Base-by-base conservation (phyloP, 2,329 filamentous ascomycete genomes). In the Zasmidium citrigriseum region DNA sequence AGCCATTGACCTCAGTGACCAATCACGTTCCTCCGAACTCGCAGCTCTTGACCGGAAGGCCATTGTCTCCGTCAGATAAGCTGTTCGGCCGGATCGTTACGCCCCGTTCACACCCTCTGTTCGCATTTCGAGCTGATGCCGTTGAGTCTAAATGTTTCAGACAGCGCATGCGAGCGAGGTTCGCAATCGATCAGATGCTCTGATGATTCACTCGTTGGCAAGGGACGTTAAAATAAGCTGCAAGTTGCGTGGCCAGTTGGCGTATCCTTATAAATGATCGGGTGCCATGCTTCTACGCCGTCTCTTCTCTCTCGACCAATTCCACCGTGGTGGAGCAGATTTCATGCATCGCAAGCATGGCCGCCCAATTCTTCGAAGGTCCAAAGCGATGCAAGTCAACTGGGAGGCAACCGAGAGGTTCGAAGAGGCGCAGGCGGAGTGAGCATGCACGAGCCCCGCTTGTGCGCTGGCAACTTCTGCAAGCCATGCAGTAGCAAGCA, bases 381-480 rank as follows among this genome's bases (percentile, higher is more conserved):
- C 20, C 16, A 18, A n/a, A n/a, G 22, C 34, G 50, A 34, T 55
- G 53, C 53, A 23, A 24, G 53, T 49, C 23, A 48, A 25, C 24
- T 48, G 53, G 53, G 47, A 49, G 21, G 14, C 25, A n/a, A 34
- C 46, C 53, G 53, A 55, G 53, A 55, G 53, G 53, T 23, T 23
- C 16, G 24, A 22, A n/a, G 45, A 27, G 46, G 53, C 53, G 53
- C 53, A 34, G 46, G 45, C 27, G 18, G 53, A 27, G 18, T 38
- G 45, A 48, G 53, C 23, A 44, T 49, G 25, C 34, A 25, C 24
- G 23, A n/a, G 24, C 53, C 53, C 53, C 45, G 29, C 45, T 46
- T 54, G 46, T 55, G 24, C 53, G 53, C 53, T 55, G 45, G 53
- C 53, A 55, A n/a, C 12, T 49, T 18, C 53, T 55, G 53, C 53